Percentiles rank a stretch among this genome's conserved stretches.
phyloP scores from a whole-genome alignment of 2,329 filamentous ascomycete genomes.

The Truncatella angustata region DNA sequence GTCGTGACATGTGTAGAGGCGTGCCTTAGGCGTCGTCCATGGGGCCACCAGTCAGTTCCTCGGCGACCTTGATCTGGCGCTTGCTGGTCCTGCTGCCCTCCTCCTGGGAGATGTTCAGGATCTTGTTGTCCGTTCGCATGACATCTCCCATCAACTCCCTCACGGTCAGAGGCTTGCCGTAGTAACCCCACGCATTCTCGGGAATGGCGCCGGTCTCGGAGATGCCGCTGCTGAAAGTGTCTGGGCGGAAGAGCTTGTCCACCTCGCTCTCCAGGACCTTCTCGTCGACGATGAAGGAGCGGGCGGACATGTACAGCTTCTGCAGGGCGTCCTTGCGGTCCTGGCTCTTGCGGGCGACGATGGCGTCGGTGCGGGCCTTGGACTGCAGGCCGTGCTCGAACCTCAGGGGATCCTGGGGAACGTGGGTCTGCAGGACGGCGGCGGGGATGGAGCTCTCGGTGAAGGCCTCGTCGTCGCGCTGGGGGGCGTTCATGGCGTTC shows the following conservation, averaged over 20 bases:
- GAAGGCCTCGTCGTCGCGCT: constrained; percentile 73
- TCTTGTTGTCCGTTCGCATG: constrained; percentile 21
- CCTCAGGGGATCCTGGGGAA: constrained; percentile 61
- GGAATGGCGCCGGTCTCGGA: constrained; percentile 25
- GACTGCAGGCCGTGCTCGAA: constrained; percentile 51
- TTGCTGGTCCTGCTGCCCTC: constrained; percentile 44
- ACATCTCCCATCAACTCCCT: constrained; percentile 41
- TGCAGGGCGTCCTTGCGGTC: constrained; percentile 71
- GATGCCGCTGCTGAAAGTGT: constrained; percentile 46
- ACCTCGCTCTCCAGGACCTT: constrained; percentile 71
- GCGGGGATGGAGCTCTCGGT: constrained; percentile 66
- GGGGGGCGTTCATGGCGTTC: constrained; percentile 57
- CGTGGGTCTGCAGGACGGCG: constrained; percentile 47
- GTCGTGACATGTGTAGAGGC: too few relatives aligned
- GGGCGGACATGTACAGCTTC: constrained; percentile 85
- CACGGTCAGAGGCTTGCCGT: constrained; percentile 45
- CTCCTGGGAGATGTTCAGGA: constrained; percentile 29
- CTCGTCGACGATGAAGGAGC: constrained; percentile 82
- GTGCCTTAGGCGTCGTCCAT: constrained; percentile 38
- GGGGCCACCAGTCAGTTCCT: constrained; percentile 60
- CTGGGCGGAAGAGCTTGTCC: constrained; percentile 71
- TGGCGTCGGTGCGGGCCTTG: constrained; percentile 37
- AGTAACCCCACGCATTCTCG: constrained; percentile 52
- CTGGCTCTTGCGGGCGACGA: constrained; percentile 51
- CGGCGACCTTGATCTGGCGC: constrained; percentile 55